These are phyloP conservation scores for Dactylellina parvicollis DNA, from an alignment of 2,329 filamentous ascomycete genomes.

Conservation along the genomic window DNA sequence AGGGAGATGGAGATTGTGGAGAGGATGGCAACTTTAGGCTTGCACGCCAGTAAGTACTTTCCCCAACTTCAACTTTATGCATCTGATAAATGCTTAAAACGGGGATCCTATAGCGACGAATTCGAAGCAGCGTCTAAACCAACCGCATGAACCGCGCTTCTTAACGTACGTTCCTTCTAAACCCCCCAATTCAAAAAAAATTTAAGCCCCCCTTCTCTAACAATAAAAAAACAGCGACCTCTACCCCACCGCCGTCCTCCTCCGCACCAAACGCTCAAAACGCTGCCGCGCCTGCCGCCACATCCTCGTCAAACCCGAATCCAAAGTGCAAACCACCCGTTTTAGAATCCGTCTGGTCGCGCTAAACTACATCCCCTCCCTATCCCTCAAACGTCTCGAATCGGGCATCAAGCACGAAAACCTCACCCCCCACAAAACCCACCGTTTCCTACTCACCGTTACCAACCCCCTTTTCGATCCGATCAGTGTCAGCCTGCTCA, in stretches of 20 bases:
- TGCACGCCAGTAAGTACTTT: constrained; percentile 55
- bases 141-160: constrained; percentile 56
- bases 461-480: constrained; percentile 94
- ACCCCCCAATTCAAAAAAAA: not conserved
- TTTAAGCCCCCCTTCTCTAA: too few relatives aligned
- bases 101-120: constrained; percentile 44
- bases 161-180: constrained; percentile 39
- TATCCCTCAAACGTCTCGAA: constrained; percentile 75
- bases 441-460: constrained; percentile 87
- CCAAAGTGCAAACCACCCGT: constrained; percentile 85
- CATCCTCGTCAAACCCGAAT: constrained; percentile 93
- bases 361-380: constrained; percentile 80
- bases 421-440: constrained; percentile 70
- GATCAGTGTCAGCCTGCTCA: constrained; percentile 86
- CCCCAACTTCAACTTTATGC: not conserved
- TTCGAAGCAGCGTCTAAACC: constrained; percentile 54
- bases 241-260: constrained; percentile 80
- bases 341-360: constrained; percentile 94
- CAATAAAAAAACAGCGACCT: constrained; percentile 66
- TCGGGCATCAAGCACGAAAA: constrained; percentile 61
- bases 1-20: constrained; percentile 56
- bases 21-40: constrained; percentile 55
- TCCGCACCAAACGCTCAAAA: constrained; percentile 92
- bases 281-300: constrained; percentile 91
- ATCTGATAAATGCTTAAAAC: not conserved